phyloP scores from a whole-genome alignment of 345 rosid species.

The Microthlaspi erraticum region DNA sequence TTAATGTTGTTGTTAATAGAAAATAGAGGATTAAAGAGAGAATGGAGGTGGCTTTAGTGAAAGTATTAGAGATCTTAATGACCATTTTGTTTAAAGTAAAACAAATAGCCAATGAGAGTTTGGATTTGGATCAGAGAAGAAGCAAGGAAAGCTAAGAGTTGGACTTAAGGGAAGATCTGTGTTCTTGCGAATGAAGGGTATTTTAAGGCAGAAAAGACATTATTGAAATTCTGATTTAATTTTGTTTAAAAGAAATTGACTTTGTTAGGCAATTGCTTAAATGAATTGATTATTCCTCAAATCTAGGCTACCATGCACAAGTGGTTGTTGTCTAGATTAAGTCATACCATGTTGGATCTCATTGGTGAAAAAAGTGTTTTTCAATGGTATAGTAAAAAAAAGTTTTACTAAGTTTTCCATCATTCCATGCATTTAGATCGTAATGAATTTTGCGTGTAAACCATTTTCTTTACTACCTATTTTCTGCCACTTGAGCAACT shows the following conservation, averaged over 20 bases:
- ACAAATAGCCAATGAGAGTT: slow-evolving; percentile 35
- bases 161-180: slow-evolving; percentile 37
- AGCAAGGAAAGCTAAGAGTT: slow-evolving; percentile 33
- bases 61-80: slow-evolving; percentile 12
- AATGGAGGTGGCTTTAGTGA: slow-evolving; percentile 26
- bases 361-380: background rate
- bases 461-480: no score
- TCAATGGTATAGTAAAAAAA: background rate
- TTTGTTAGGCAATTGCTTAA: slow-evolving; percentile 3
- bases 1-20: slow-evolving; percentile 22
- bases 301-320: slow-evolving; percentile 39
- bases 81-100: slow-evolving; percentile 29
- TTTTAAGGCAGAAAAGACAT: slow-evolving; percentile 33
- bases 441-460: no score
- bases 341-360: slow-evolving; percentile 19
- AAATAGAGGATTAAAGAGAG: slow-evolving; percentile 25
- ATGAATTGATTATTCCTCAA: slow-evolving; percentile 34
- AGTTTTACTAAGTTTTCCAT: no score
- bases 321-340: slow-evolving; percentile 29
- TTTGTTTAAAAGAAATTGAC: slow-evolving; percentile 10
- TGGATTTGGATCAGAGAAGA: slow-evolving; percentile 36
- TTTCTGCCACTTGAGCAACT: background rate
- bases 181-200: slow-evolving; percentile 40
- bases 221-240: slow-evolving; percentile 14
- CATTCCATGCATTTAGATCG: no score